Evolutionary conservation across 2,329 filamentous ascomycete genomes (phyloP).

Genomic region (Fusarium keratoplasticum): DNA sequence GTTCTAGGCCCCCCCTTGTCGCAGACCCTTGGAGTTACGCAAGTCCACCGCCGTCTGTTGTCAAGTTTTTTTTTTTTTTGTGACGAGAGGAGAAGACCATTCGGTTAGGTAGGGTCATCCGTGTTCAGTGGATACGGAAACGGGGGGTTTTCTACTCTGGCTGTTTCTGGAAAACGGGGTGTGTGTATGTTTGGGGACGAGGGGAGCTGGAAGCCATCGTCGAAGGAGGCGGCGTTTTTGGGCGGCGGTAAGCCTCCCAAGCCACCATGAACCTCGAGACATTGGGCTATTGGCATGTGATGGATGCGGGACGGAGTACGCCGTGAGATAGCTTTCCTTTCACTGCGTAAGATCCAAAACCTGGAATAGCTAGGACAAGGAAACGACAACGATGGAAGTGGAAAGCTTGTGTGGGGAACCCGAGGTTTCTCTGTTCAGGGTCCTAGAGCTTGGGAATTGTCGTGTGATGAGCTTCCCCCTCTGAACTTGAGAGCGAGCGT

Average conservation of each 20-base stretch:
- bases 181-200: slow-evolving; percentile 16
- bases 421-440: slow-evolving; percentile 19
- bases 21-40: not conserved
- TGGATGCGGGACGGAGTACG: slow-evolving; percentile 1
- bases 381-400: not conserved
- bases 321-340: not conserved
- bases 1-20: not conserved
- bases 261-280: not conserved
- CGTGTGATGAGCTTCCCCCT: slow-evolving; percentile 19
- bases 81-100: not conserved
- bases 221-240: not conserved
- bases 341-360: not conserved
- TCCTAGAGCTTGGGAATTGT: slow-evolving; percentile 21
- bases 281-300: slow-evolving; percentile 22
- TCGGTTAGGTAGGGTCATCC: not conserved
- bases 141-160: not conserved
- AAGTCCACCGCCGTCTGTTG: not conserved
- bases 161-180: slow-evolving; percentile 1
- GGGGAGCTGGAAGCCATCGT: slow-evolving; percentile 12
- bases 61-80: not conserved
- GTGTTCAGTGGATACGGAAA: not conserved
- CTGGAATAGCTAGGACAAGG: not conserved
- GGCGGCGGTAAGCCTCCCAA: not conserved
- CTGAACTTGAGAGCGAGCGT: not conserved
- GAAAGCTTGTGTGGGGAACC: slow-evolving; percentile 32